Evolutionary conservation across 805 yeast genomes (phyloP).

Genomic region (Pichia insulana): DNA sequence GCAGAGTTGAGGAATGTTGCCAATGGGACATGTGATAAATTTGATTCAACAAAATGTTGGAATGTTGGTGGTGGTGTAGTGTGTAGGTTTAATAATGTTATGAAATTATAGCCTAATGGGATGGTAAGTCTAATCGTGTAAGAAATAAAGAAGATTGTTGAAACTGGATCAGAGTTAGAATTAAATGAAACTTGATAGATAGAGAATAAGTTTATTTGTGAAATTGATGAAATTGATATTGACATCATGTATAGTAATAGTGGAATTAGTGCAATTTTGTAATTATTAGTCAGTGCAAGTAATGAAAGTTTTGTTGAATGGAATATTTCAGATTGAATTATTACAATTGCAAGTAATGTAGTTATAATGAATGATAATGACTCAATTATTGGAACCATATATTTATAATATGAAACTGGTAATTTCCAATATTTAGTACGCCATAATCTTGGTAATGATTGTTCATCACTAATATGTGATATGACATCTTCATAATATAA

Average conservation of each 20-base stretch:
- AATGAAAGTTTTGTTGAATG: conserved; percentile 62
- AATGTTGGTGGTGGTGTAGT: conserved; percentile 36
- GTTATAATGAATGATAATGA: conserved; percentile 37
- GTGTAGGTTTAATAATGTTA: conserved; percentile 45
- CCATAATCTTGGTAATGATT: not conserved
- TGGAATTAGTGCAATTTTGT: conserved; percentile 25
- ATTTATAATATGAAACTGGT: conserved; percentile 2
- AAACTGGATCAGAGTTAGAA: conserved; percentile 62
- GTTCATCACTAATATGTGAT: conserved; percentile 25
- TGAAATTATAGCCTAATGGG: conserved; percentile 72
- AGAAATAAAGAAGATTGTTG: conserved; percentile 68
- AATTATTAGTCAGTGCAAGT: conserved; percentile 38
- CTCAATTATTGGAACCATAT: conserved; percentile 34
- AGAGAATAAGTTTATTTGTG: conserved; percentile 62
- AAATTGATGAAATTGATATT: conserved; percentile 56
- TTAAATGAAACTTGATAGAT: conserved; percentile 64
- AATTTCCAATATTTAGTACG: conserved; percentile 1
- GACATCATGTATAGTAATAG: conserved; percentile 59
- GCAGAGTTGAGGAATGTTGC: conserved; percentile 65
- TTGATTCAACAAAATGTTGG: conserved; percentile 66
- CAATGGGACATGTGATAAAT: conserved; percentile 65
- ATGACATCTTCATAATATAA: conserved; percentile 48
- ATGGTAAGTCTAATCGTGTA: conserved; percentile 76
- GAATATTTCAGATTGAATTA: conserved; percentile 67
- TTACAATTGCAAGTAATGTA: conserved; percentile 37